Evolutionary conservation across 257 asterid species (phyloP), one percentile per base, ranked within the genome.

Genomic region (Apocynum venetum): DNA sequence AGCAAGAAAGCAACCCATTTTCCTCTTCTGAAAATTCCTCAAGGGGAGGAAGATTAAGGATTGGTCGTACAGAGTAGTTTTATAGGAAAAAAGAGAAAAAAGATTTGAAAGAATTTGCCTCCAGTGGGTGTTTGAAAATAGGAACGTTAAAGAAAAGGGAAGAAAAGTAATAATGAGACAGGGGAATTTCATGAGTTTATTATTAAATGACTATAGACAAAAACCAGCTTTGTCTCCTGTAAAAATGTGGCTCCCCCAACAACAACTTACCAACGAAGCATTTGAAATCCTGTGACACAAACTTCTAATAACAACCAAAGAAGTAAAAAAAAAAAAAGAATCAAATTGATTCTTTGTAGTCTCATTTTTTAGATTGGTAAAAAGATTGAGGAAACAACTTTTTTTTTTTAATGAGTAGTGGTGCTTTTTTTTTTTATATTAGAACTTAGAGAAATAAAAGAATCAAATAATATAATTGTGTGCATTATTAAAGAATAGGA

Each of bases 1-100:
- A 14, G 88, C 89, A 83, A 92, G 91, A 83, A 92, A 92, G 74
- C 96, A 90, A 48, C 90, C 91, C 97, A 92, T 92, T 71, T 80
- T 79, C 72, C 72, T 74, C 75, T 76, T 74, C n/a, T 48, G 77
- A 36, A 72, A n/a, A 63, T 61, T 80, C 19, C 75, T 8, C 40
- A 73, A n/a, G 61, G 55, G 72, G 66, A 81, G 57, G 74, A 79
- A 57, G 79, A 78, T 48, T 74, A 38, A 8, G 60, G 68, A 3
- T 40, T 78, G 61, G 31, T 36, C 47, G n/a, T 19, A 71, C 11
- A 25, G 70, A 61, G 68, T 35, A 80, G 48, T 57, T 44, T 59
- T 65, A 49, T 82, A 44, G 52, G 71, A 68, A 13, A 49, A n/a
- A 56, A 47, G 35, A 55, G 20, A 36, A 73, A 6, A 31, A 71